These are phyloP conservation scores for Ganoderma leucocontextum DNA, from an alignment of 1,284 basidiomycete genomes.

Conservation along the genomic window DNA sequence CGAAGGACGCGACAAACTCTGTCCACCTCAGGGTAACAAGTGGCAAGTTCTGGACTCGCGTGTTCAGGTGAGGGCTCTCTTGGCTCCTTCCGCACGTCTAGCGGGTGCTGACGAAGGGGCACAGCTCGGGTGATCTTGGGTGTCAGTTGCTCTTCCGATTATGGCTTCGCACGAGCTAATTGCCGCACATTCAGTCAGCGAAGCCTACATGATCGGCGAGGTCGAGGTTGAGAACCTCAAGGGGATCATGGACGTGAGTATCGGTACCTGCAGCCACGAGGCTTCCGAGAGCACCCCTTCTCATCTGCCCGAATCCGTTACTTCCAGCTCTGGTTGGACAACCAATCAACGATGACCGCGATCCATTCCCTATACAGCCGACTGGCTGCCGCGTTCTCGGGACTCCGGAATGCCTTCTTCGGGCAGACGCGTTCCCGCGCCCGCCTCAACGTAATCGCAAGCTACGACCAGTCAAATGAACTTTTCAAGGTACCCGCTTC, in stretches of 20 bases:
- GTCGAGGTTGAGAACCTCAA: constrained; percentile 78
- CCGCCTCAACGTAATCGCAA: constrained; percentile 85
- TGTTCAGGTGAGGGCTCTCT: constrained; percentile 61
- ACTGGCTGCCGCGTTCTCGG: constrained; percentile 72
- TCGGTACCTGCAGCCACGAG: constrained; percentile 3
- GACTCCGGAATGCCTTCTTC: constrained; percentile 81
- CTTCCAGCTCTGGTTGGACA: constrained; percentile 83
- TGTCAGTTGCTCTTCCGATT: constrained; percentile 55
- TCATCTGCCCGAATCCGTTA: constrained; percentile 24
- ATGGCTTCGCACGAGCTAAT: constrained; percentile 12
- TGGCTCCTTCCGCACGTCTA: not conserved
- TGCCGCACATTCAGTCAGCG: constrained; percentile 66
- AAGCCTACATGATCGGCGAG: constrained; percentile 89
- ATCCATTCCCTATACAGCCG: constrained; percentile 73
- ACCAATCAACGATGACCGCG: constrained; percentile 74
- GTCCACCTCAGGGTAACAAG: constrained; percentile 73
- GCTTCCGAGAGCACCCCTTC: constrained; percentile 26
- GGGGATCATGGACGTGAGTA: constrained; percentile 78
- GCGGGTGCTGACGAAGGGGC: constrained; percentile 10
- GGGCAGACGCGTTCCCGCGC: constrained; percentile 83
- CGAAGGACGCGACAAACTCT: constrained; percentile 58
- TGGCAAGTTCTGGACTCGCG: constrained; percentile 84
- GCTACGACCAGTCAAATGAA: constrained; percentile 90
- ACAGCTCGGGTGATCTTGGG: constrained; percentile 75
- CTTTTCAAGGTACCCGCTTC: constrained; percentile 67